A percentile compares a stretch with the other conserved stretches of the same genome.
phyloP scores from a whole-genome alignment of 331 rosid species.

The Ulmus americana region DNA sequence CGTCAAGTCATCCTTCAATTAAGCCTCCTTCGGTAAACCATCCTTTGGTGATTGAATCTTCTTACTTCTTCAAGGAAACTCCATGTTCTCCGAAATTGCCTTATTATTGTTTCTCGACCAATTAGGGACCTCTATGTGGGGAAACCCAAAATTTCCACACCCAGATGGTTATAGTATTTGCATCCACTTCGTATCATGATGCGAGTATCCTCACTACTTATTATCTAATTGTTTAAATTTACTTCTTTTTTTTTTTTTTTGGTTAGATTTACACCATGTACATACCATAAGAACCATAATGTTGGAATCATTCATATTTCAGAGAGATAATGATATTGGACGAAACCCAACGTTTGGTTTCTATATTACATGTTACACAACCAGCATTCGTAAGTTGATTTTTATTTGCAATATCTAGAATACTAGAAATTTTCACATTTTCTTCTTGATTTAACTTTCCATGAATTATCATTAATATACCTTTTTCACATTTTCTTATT shows the following conservation, averaged over 20 bases:
- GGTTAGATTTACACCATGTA: constrained; percentile 40
- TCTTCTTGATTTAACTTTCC: not conserved
- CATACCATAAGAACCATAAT: constrained; percentile 27
- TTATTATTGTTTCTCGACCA: too few species aligned
- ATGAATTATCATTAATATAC: constrained; percentile 4
- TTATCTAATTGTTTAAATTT: not conserved
- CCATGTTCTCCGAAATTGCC: too few species aligned
- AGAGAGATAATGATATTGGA: constrained; percentile 26
- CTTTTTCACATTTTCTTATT: not conserved
- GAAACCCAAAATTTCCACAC: too few species aligned
- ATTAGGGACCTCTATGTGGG: too few species aligned
- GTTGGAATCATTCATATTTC: constrained; percentile 35
- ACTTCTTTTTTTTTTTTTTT: constrained; percentile 13
- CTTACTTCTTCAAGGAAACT: too few species aligned
- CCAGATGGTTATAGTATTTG: not conserved
- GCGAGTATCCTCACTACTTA: not conserved
- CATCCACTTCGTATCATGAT: not conserved
- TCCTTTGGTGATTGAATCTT: too few species aligned
- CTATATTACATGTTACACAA: constrained; percentile 37
- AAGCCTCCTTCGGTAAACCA: too few species aligned
- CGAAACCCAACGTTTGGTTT: constrained; percentile 29
- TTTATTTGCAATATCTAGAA: not conserved
- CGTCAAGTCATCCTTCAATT: too few species aligned
- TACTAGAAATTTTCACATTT: constrained; percentile 6
- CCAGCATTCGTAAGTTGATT: constrained; percentile 51